Evolutionary conservation across 2,329 filamentous ascomycete genomes (phyloP).

Genomic region (Sporothrix pseudoabietina): DNA sequence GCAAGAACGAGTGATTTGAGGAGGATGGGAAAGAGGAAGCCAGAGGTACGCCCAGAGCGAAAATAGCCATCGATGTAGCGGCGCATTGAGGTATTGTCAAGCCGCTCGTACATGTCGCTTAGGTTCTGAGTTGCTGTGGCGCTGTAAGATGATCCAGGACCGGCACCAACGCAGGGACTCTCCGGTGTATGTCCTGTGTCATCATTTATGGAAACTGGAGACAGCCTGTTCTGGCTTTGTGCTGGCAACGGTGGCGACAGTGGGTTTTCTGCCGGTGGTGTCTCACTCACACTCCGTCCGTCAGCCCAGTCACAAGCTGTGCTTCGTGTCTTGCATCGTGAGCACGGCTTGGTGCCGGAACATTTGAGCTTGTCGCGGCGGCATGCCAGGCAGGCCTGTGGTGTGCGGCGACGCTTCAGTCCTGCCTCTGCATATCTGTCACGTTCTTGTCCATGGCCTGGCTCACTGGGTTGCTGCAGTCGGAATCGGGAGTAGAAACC

Average conservation of each 20-base stretch:
- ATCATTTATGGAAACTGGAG: neutral
- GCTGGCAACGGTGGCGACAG: neutral
- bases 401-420: constrained; percentile 37
- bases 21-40: constrained; percentile 35
- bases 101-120: neutral
- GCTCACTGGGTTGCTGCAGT: neutral
- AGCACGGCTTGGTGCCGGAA: constrained; percentile 41
- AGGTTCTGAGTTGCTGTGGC: neutral
- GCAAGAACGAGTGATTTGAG: constrained; percentile 36
- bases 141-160: neutral
- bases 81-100: neutral
- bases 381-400: constrained; percentile 42
- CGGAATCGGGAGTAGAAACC: constrained; percentile 5
- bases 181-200: neutral
- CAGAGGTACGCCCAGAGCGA: constrained; percentile 31
- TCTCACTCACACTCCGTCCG: neutral
- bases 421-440: constrained; percentile 38
- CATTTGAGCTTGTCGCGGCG: constrained; percentile 44
- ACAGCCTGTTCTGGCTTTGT: neutral
- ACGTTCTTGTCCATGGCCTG: neutral
- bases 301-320: neutral
- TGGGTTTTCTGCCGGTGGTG: neutral
- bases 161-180: neutral
- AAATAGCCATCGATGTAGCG: constrained; percentile 37
- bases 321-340: constrained; percentile 38